phyloP scores from a whole-genome alignment of 2,329 filamentous ascomycete genomes.

The Fusarium luffae region DNA sequence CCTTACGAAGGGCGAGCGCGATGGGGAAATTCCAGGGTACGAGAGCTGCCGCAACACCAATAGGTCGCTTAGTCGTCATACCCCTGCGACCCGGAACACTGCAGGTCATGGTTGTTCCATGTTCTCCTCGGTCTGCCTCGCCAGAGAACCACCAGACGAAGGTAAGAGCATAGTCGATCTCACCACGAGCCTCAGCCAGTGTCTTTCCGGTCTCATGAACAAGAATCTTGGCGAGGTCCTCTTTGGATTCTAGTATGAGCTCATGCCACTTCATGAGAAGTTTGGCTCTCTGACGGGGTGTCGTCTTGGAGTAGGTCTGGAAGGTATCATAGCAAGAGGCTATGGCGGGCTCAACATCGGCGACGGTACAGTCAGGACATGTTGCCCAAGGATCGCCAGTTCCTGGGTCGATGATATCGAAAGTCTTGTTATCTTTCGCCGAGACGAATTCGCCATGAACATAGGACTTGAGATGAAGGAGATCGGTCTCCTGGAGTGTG shows the following conservation, averaged over 20 bases:
- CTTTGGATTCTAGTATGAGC: constrained; percentile 43
- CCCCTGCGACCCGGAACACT: constrained; percentile 50
- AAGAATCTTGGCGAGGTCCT: constrained; percentile 54
- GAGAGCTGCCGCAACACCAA: constrained; percentile 51
- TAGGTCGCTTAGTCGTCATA: constrained; percentile 74
- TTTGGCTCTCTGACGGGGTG: constrained; percentile 49
- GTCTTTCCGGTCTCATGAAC: constrained; percentile 68
- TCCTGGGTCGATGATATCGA: constrained; percentile 14
- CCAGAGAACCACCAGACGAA: constrained; percentile 69
- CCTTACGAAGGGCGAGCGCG: constrained; percentile 61
- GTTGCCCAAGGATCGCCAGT: not conserved
- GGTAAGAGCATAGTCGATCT: constrained; percentile 65
- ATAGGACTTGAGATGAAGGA: not conserved
- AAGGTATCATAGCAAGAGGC: not conserved
- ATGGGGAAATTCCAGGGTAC: constrained; percentile 69
- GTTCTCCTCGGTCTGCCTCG: constrained; percentile 64
- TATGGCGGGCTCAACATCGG: constrained; percentile 46
- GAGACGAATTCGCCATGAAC: constrained; percentile 3
- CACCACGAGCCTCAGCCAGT: constrained; percentile 62
- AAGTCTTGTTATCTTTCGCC: not conserved
- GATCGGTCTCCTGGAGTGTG: not conserved
- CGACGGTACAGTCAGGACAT: constrained; percentile 3
- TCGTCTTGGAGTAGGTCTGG: constrained; percentile 52
- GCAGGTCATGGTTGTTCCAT: constrained; percentile 52
- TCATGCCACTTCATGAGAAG: constrained; percentile 53